Percentiles rank a stretch among this genome's conserved stretches.
phyloP scores from a whole-genome alignment of 345 rosid genomes.

The Pseudoturritis turrita region DNA sequence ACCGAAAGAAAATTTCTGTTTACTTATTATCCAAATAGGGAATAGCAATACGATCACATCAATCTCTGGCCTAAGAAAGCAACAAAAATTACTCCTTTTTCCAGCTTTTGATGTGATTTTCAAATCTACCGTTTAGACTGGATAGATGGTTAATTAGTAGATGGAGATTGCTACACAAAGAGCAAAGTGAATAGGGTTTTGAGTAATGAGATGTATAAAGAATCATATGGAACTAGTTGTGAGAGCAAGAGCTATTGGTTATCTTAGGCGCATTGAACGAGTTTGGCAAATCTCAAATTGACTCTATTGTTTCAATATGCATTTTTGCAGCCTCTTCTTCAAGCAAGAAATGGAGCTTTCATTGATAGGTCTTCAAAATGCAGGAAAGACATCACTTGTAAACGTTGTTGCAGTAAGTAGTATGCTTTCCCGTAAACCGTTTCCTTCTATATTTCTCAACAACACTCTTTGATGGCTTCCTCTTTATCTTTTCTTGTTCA shows the following conservation, averaged over 20 bases:
- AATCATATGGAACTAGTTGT: neutral
- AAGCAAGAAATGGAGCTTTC: conserved; percentile 91
- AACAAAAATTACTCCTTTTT: neutral
- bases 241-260: neutral
- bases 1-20: neutral
- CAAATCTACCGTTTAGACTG: neutral
- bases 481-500: conserved; percentile 29
- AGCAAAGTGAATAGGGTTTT: neutral
- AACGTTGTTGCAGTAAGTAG: conserved; percentile 76
- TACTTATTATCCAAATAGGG: neutral
- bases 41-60: neutral
- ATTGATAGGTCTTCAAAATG: conserved; percentile 85
- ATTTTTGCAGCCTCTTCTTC: conserved; percentile 62
- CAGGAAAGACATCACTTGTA: conserved; percentile 85
- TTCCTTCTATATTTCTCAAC: neutral
- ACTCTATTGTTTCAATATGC: neutral
- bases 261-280: neutral
- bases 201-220: neutral
- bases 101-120: conserved; percentile 4
- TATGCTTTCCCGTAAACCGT: neutral
- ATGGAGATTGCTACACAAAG: neutral
- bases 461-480: conserved; percentile 20
- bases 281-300: neutral
- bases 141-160: neutral
- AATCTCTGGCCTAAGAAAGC: neutral